Percentiles rank a stretch among this genome's conserved stretches.
These are phyloP conservation scores for Aspergillus funiculosus DNA, from an alignment of 495 filamentous ascomycete species.

Conservation along the genomic window DNA sequence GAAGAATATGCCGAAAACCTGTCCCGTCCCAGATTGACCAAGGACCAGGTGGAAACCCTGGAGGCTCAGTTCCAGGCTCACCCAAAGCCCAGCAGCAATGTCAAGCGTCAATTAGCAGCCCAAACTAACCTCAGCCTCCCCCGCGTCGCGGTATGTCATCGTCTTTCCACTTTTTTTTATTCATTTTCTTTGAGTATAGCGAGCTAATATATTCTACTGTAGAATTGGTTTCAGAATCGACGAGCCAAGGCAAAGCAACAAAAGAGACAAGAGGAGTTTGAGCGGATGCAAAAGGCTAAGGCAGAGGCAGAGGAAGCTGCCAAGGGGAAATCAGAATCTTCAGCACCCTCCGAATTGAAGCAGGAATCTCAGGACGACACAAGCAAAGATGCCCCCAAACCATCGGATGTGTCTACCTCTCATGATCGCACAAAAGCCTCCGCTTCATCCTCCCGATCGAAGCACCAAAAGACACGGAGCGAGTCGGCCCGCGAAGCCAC, in stretches of 20 bases:
- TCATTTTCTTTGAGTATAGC: too few relatives aligned
- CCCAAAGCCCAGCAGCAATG: slow-evolving; percentile 70
- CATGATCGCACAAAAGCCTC: slow-evolving; percentile 24
- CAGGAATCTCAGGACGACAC: slow-evolving; percentile 24
- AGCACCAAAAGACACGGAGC: slow-evolving; percentile 40
- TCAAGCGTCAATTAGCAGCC: slow-evolving; percentile 68
- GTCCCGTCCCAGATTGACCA: slow-evolving; percentile 63
- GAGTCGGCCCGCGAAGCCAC: slow-evolving; percentile 42
- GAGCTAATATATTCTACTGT: slow-evolving; percentile 8
- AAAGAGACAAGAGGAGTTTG: slow-evolving; percentile 62
- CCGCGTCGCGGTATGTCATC: slow-evolving; percentile 64
- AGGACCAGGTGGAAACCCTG: slow-evolving; percentile 73
- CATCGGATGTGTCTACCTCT: slow-evolving; percentile 16
- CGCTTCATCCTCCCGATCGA: slow-evolving; percentile 20
- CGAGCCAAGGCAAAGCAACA: slow-evolving; percentile 79
- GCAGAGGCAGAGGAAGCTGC: slow-evolving; percentile 40
- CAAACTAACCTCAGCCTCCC: slow-evolving; percentile 66
- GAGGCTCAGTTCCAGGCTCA: slow-evolving; percentile 71
- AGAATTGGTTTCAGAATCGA: slow-evolving; percentile 94
- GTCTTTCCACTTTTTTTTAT: neutral
- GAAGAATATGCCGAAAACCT: slow-evolving; percentile 48
- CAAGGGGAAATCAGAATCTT: slow-evolving; percentile 30
- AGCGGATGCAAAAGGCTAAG: slow-evolving; percentile 52
- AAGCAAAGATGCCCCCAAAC: slow-evolving; percentile 32
- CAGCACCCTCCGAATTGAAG: slow-evolving; percentile 26